These are phyloP conservation scores for Diaporthe australafricana DNA, from an alignment of 2,329 filamentous ascomycete genomes.

Conservation along the genomic window DNA sequence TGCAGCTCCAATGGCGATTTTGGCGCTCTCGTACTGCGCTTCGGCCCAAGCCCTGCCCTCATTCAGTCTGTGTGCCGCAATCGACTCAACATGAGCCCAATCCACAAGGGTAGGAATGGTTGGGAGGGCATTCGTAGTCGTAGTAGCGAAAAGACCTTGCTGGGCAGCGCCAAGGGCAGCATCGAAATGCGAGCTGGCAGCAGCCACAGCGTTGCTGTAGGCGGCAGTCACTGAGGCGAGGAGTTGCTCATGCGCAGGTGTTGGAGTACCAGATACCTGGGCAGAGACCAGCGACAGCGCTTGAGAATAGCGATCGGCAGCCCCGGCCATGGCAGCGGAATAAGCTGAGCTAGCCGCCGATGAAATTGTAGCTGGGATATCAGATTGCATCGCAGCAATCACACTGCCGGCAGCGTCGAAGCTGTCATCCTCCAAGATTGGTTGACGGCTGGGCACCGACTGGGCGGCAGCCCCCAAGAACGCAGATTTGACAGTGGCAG, in stretches of 20 bases:
- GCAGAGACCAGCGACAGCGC: slow-evolving; percentile 76
- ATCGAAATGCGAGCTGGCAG: slow-evolving; percentile 70
- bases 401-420: slow-evolving; percentile 52
- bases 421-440: slow-evolving; percentile 62
- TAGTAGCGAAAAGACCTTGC: slow-evolving; percentile 59
- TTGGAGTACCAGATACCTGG: slow-evolving; percentile 75
- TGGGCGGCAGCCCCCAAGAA: slow-evolving; percentile 65
- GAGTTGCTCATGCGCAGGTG: slow-evolving; percentile 77
- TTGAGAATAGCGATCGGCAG: slow-evolving; percentile 75
- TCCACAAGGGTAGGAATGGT: slow-evolving; percentile 54
- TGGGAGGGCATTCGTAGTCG: slow-evolving; percentile 51
- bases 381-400: slow-evolving; percentile 48
- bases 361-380: slow-evolving; percentile 44
- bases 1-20: slow-evolving; percentile 71
- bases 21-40: slow-evolving; percentile 76
- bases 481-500: slow-evolving; percentile 56
- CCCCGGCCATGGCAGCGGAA: slow-evolving; percentile 71
- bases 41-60: slow-evolving; percentile 79
- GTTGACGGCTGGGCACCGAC: slow-evolving; percentile 58
- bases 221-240: slow-evolving; percentile 75
- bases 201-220: slow-evolving; percentile 73
- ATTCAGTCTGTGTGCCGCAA: slow-evolving; percentile 76
- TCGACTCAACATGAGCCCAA: slow-evolving; percentile 66
- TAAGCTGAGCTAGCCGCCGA: slow-evolving; percentile 60
- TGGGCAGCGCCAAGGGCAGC: slow-evolving; percentile 67